Conservation (phyloP, 768 basidiomycete species). For the Udeniomyces megalosporus region DNA sequence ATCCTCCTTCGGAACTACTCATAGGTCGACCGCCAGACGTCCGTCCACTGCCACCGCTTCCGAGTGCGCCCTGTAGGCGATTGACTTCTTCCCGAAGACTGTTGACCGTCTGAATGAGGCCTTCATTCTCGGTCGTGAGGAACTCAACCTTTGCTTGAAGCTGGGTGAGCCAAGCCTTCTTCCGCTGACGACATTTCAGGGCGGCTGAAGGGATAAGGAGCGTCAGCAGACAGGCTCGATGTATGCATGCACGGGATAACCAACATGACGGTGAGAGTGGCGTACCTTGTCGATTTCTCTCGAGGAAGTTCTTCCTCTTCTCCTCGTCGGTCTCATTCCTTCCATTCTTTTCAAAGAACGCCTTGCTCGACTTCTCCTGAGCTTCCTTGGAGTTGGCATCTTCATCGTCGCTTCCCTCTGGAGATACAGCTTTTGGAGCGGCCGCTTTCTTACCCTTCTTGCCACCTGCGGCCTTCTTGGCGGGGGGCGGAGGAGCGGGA, state of each 20-base stretch:
- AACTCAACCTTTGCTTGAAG: slow-evolving; percentile 88
- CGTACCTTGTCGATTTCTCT: slow-evolving; percentile 90
- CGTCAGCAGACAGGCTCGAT: no score
- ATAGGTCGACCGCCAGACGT: background rate
- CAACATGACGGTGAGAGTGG: slow-evolving; percentile 9
- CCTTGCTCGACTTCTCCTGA: background rate
- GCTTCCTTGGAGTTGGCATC: background rate
- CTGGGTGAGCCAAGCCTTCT: slow-evolving; percentile 90
- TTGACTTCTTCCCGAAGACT: slow-evolving; percentile 83
- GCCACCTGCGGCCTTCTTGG: background rate
- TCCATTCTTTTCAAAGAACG: slow-evolving; percentile 34
- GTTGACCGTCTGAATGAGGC: slow-evolving; percentile 68
- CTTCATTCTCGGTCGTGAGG: slow-evolving; percentile 85
- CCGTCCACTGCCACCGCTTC: slow-evolving; percentile 6
- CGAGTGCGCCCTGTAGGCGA: slow-evolving; percentile 38
- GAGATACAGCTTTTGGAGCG: background rate
- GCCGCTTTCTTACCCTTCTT: background rate
- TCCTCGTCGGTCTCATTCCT: slow-evolving; percentile 96
- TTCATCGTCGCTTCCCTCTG: slow-evolving; percentile 3
- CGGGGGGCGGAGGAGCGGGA: background rate
- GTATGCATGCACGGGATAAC: no score
- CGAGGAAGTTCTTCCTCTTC: slow-evolving; percentile 89
- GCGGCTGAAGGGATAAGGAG: slow-evolving; percentile 53
- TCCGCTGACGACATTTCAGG: slow-evolving; percentile 95
- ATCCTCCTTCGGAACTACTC: no score